Evolutionary conservation across 352 stramenopile species (phyloP).

Genomic region (Phytophthora pini): DNA sequence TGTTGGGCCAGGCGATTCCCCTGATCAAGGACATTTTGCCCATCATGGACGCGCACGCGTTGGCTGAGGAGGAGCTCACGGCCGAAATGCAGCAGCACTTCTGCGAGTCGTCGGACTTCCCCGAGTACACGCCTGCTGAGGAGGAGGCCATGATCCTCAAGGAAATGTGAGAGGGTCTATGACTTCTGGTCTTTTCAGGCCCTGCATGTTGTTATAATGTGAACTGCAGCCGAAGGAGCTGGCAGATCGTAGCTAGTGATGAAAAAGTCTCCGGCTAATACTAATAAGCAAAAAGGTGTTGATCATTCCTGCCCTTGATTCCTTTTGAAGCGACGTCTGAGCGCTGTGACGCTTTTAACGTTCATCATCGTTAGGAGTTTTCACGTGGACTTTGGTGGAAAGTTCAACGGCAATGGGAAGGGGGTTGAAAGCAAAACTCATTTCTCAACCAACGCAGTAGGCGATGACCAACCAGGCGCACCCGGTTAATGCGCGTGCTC

Average conservation of each 20-base stretch:
- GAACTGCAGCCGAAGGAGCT: conserved; percentile 2
- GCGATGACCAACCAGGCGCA: no score
- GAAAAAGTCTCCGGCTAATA: neutral
- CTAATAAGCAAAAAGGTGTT: conserved; percentile 4
- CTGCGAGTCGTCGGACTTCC: conserved; percentile 72
- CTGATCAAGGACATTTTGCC: conserved; percentile 9
- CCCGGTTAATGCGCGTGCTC: neutral
- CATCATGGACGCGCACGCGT: conserved; percentile 31
- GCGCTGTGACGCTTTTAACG: no score
- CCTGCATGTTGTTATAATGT: conserved; percentile 4
- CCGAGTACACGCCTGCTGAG: conserved; percentile 49
- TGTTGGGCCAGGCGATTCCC: conserved; percentile 44
- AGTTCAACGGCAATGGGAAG: no score
- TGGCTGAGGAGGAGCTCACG: conserved; percentile 48
- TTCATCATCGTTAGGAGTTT: no score
- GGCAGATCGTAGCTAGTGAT: conserved; percentile 10
- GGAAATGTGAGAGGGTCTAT: conserved; percentile 16
- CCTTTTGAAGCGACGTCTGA: neutral
- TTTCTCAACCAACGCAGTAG: no score
- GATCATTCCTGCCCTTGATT: neutral
- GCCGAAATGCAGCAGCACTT: conserved; percentile 50
- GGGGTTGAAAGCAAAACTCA: no score
- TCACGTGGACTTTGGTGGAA: no score
- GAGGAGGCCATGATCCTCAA: conserved; percentile 62
- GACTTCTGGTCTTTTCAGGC: neutral